phyloP scores from a whole-genome alignment of 2,329 filamentous ascomycete genomes.

The Alternaria arbusti region DNA sequence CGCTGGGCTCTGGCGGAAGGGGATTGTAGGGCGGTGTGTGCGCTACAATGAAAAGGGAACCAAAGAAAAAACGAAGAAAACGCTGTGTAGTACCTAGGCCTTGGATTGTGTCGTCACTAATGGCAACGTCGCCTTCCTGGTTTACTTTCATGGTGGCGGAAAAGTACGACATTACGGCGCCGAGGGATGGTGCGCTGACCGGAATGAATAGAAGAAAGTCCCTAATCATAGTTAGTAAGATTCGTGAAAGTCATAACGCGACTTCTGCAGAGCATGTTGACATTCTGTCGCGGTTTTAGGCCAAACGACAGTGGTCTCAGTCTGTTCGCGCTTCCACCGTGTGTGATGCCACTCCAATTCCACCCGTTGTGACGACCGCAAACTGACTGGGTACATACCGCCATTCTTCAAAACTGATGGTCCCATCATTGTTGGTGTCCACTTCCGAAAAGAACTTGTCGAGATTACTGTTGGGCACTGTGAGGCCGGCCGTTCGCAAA shows the following conservation, averaged over 20 bases:
- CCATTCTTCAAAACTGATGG: slow-evolving; percentile 94
- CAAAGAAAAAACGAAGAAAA: slow-evolving; percentile 77
- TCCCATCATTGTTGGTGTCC: slow-evolving; percentile 85
- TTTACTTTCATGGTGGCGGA: slow-evolving; percentile 87
- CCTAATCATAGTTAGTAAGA: slow-evolving; percentile 47
- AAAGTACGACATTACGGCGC: slow-evolving; percentile 89
- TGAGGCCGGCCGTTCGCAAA: slow-evolving; percentile 78
- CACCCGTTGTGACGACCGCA: neutral
- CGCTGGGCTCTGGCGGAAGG: slow-evolving; percentile 31
- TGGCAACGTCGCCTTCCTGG: slow-evolving; percentile 89
- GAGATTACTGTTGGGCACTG: slow-evolving; percentile 77
- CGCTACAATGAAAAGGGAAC: slow-evolving; percentile 74
- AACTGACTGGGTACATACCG: slow-evolving; percentile 66
- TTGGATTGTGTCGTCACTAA: slow-evolving; percentile 89
- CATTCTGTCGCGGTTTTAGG: neutral
- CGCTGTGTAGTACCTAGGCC: slow-evolving; percentile 84
- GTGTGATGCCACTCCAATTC: neutral
- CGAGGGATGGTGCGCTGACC: slow-evolving; percentile 72
- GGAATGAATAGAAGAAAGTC: slow-evolving; percentile 93
- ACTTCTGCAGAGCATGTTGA: no score
- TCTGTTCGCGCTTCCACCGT: neutral
- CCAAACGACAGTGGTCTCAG: neutral
- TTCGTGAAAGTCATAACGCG: no score
- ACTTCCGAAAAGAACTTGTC: slow-evolving; percentile 88
- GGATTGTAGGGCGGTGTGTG: slow-evolving; percentile 52